These are phyloP conservation scores for Metschnikowia santaceciliae DNA, from an alignment of 805 yeast species.

Conservation along the genomic window DNA sequence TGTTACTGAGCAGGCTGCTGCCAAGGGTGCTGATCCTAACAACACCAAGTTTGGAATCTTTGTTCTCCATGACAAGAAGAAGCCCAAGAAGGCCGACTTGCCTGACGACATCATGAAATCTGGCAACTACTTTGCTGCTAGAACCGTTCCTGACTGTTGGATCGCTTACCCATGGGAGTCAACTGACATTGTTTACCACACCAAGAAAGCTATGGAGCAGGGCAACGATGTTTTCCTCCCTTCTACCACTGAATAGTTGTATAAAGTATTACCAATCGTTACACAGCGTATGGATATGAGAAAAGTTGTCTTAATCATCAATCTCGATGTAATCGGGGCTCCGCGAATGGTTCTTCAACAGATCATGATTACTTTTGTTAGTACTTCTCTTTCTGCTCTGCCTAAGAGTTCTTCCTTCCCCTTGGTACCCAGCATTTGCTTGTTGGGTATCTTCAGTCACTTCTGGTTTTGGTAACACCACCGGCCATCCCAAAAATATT, in stretches of 20 bases:
- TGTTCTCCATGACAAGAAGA: slow-evolving; percentile 80
- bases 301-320: slow-evolving; percentile 34
- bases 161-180: slow-evolving; percentile 93
- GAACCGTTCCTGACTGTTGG: slow-evolving; percentile 75
- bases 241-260: slow-evolving; percentile 20
- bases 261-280: neutral
- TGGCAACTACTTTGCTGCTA: slow-evolving; percentile 69
- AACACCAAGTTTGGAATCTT: slow-evolving; percentile 68
- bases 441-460: slow-evolving; percentile 23
- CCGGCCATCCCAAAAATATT: slow-evolving; percentile 90
- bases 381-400: slow-evolving; percentile 69
- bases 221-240: slow-evolving; percentile 60
- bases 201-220: slow-evolving; percentile 59
- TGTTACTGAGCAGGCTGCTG: slow-evolving; percentile 55
- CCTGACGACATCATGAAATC: slow-evolving; percentile 58
- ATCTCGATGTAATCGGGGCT: slow-evolving; percentile 81
- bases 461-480: slow-evolving; percentile 42
- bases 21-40: slow-evolving; percentile 55
- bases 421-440: slow-evolving; percentile 39
- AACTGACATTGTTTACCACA: slow-evolving; percentile 72
- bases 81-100: slow-evolving; percentile 73
- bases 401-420: slow-evolving; percentile 75
- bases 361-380: slow-evolving; percentile 34
- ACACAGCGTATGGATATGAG: neutral
- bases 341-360: slow-evolving; percentile 59